A percentile compares a stretch with the other conserved stretches of the same genome.
These are phyloP conservation scores for Brasenia schreberi DNA, from an alignment of 164 flowering plant genomes.

Conservation along the genomic window DNA sequence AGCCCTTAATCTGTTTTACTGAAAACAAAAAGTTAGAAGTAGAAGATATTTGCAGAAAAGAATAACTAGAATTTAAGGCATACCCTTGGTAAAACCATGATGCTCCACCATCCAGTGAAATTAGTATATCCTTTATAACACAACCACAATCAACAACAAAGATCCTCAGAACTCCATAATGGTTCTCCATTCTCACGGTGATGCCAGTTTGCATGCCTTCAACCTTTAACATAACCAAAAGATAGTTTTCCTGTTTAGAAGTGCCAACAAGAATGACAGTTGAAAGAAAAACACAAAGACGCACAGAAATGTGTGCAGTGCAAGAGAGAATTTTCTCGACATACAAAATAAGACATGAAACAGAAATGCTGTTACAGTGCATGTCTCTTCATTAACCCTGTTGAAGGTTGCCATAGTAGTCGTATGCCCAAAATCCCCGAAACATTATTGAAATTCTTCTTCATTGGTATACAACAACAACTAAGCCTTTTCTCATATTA, in stretches of 20 bases:
- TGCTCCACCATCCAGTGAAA: constrained; percentile 81
- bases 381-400: too few relatives aligned
- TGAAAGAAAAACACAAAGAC: too few relatives aligned
- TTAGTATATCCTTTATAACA: constrained; percentile 47
- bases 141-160: constrained; percentile 58
- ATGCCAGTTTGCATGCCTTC: constrained; percentile 84
- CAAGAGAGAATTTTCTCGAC: too few relatives aligned
- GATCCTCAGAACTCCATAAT: constrained; percentile 51
- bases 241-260: background rate
- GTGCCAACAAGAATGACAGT: background rate
- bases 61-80: background rate
- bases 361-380: too few relatives aligned
- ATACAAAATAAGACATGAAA: too few relatives aligned
- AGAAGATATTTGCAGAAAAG: background rate
- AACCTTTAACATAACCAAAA: constrained; percentile 41
- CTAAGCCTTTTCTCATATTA: too few relatives aligned
- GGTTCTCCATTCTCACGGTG: constrained; percentile 48
- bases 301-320: too few relatives aligned
- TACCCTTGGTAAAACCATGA: constrained; percentile 99
- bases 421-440: too few relatives aligned
- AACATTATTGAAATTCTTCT: too few relatives aligned
- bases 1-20: too few relatives aligned
- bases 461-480: too few relatives aligned
- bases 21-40: background rate
- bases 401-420: too few relatives aligned